Base-by-base conservation (phyloP, 805 yeast genomes). In the Ascoidea asiatica region DNA sequence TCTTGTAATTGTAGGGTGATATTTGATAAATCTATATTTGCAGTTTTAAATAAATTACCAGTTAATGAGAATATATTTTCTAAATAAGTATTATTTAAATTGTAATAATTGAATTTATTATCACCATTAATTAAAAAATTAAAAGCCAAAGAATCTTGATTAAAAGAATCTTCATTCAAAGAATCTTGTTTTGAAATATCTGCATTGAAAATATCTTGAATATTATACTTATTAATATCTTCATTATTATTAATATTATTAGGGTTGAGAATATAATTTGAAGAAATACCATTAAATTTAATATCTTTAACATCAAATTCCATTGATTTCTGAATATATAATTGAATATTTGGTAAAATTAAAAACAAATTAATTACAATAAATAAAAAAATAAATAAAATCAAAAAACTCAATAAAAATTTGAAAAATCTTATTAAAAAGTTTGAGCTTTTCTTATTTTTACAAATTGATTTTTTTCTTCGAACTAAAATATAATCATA, bases 331-430 rank as follows among this genome's bases (percentile, higher is more conserved):
- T 37, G 36, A 15, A 48, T 38, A 37, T 48, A 43, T 6, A 44
- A 46, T 11, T 48, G 46, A 3, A 40, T 20, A 29, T 46, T 37
- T 4, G 51, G 52, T 22, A 39, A 20, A n/a, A 43, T 43, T n/a
- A 48, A 22, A 36, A 29, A 39, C 8, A 37, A 15, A 22, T 44
- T 48, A n/a, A 43, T 21, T 11, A 40, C 4, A 15, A 29, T 29
- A 3, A 29, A 29, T 8, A 29, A 15, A 15, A 29, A 11, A 15
- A 29, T 29, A 15, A 29, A 15, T 8, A 29, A 15, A 15, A 29
- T 11, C 4, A 15, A 29, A 11, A 29, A 3, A 29, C n/a, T n/a
- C n/a, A n/a, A n/a, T n/a, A n/a, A n/a, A n/a, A n/a, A n/a, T n/a
- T n/a, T n/a, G n/a, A n/a, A n/a, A n/a, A n/a, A n/a, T n/a, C n/a